Base-by-base conservation (phyloP, 768 basidiomycete species). In the Serendipita vermifera region DNA sequence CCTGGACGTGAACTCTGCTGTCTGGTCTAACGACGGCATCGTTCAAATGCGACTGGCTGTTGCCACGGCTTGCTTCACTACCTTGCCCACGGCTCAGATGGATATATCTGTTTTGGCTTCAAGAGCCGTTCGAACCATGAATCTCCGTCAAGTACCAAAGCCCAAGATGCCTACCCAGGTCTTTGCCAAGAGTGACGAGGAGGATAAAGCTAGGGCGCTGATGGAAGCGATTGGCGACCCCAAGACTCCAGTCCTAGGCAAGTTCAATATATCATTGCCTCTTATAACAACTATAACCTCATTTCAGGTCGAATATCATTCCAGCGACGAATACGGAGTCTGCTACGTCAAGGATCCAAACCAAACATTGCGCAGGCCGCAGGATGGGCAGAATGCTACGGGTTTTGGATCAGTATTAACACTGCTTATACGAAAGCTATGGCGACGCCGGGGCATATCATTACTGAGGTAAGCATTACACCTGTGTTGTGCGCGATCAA, bases 381-480 rank as follows among this genome's bases (percentile, higher is more conserved):
- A 0, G 82, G 87, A 2, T 92, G 88, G 88, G 75, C 83, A 60
- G 88, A 91, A 63, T 83, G 80, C 59, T 89, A 83, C 65, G 82
- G 77, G 71, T 73, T 86, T 46, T 90, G 87, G 86, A 32, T 53
- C 0, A 51, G 29, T 14, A 43, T 43, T 24, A 48, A 31, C 5
- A 9, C 51, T 11, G 51, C 33, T 9, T 17, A 3, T 3, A 35
- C 51, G 4, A 24, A 5, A 17, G 20, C 7, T 22, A 35, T 35
- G 6, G 7, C 11, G 9, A 17, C 32, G 7, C 51, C 32, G 9
- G 14, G 33, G 32, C 26, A 24, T 13, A 31, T n/a, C 5, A 3
- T 13, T 6, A 54, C n/a, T n/a, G n/a, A n/a, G n/a, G n/a, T n/a
- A n/a, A n/a, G n/a, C n/a, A n/a, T n/a, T n/a, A n/a, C n/a, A 35